These are phyloP conservation scores for Phytophthora parvispora DNA, from an alignment of 352 stramenopile genomes.

Conservation along the genomic window DNA sequence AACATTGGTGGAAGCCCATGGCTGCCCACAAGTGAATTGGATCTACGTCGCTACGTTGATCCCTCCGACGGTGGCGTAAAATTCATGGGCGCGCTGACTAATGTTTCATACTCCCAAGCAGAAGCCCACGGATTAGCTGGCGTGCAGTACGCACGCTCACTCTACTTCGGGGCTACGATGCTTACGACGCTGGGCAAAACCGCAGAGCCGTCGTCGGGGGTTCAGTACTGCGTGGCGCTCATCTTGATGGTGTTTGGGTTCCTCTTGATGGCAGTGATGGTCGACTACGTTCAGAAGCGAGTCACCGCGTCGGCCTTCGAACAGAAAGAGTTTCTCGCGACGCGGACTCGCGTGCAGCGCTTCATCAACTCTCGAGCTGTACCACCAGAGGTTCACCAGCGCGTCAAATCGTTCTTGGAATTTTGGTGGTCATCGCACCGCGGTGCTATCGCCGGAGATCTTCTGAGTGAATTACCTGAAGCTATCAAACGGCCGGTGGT, in stretches of 20 bases:
- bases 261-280: constrained; percentile 40
- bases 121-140: constrained; percentile 10
- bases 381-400: constrained; percentile 52
- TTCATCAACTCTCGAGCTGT: constrained; percentile 63
- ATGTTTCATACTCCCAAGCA: constrained; percentile 13
- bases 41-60: constrained; percentile 1
- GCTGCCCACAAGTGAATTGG: constrained; percentile 33
- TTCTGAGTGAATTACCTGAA: constrained; percentile 64
- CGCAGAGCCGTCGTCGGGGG: constrained; percentile 35
- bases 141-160: constrained; percentile 45
- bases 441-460: constrained; percentile 53
- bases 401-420: constrained; percentile 69
- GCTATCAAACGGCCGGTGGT: constrained; percentile 64
- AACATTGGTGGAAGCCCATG: constrained; percentile 12
- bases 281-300: constrained; percentile 58
- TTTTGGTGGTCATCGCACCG: constrained; percentile 79
- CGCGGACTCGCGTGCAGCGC: constrained; percentile 54
- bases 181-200: constrained; percentile 60
- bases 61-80: not conserved
- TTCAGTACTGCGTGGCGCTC: constrained; percentile 45
- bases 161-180: constrained; percentile 57
- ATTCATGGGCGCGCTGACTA: not conserved
- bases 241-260: constrained; percentile 62
- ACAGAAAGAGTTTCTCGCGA: constrained; percentile 72
- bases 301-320: constrained; percentile 61